These are phyloP conservation scores for Fallopia convolvulus DNA, from an alignment of 148 eudicot genomes.

Conservation along the genomic window DNA sequence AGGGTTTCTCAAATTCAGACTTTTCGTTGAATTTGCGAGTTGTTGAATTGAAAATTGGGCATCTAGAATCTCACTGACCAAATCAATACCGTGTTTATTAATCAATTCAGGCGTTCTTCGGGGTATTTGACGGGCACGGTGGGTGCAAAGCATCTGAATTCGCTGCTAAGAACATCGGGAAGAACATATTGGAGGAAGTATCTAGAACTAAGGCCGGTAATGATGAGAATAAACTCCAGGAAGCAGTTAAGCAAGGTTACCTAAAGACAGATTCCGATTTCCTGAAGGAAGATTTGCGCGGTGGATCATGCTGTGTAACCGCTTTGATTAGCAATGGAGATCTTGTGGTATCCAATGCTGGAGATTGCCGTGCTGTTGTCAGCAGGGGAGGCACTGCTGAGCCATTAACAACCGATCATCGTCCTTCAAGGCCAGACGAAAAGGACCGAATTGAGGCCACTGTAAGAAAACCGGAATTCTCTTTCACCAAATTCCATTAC, in stretches of 20 bases:
- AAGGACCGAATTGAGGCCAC: constrained; percentile 53
- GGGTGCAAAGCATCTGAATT: constrained; percentile 75
- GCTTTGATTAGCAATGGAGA: constrained; percentile 59
- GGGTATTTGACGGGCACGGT: constrained; percentile 90
- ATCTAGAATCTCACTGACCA: constrained; percentile 7
- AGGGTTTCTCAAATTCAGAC: not conserved
- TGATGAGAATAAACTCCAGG: constrained; percentile 26
- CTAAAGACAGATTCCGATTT: constrained; percentile 64
- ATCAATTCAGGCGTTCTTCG: constrained; percentile 62
- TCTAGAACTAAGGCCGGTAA: constrained; percentile 7
- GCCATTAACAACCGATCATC: constrained; percentile 71
- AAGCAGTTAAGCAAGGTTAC: constrained; percentile 57
- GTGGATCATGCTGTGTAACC: constrained; percentile 83
- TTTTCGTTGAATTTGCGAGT: not conserved
- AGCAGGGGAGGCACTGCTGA: constrained; percentile 73
- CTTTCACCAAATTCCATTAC: not conserved
- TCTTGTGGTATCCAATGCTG: constrained; percentile 81
- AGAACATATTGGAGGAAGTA: constrained; percentile 51
- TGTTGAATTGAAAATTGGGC: not conserved
- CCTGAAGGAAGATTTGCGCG: constrained; percentile 37
- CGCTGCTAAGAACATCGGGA: constrained; percentile 54
- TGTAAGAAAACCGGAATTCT: constrained; percentile 30
- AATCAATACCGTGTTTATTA: not conserved
- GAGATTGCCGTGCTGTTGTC: constrained; percentile 89
- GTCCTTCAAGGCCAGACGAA: constrained; percentile 72